Conservation (phyloP, 73 alveolate genomes). For the Uronychia setigera region DNA sequence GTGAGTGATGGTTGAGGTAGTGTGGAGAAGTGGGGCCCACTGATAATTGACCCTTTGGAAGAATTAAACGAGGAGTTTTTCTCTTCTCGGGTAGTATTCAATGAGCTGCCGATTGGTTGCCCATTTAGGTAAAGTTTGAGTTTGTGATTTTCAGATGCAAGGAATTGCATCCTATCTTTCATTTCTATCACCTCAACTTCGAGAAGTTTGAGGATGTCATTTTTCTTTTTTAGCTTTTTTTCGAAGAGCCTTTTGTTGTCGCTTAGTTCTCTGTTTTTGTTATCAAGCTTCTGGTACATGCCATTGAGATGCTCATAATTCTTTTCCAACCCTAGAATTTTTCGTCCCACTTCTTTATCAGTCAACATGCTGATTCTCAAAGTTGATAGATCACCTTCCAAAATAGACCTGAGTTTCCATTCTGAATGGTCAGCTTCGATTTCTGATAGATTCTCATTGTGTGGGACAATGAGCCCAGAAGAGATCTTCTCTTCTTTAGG, state of each 20-base stretch:
- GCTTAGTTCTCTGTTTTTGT: conserved; percentile 81
- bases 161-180: not conserved
- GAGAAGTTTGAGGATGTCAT: conserved; percentile 45
- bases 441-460: conserved; percentile 11
- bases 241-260: conserved; percentile 71
- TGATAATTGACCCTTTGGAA: too few relatives aligned
- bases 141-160: too few relatives aligned
- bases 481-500: conserved; percentile 40
- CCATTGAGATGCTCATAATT: conserved; percentile 85
- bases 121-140: too few relatives aligned
- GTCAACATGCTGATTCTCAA: conserved; percentile 32
- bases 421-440: not conserved
- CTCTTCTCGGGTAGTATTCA: too few relatives aligned
- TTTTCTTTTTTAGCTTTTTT: conserved; percentile 68
- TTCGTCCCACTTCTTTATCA: conserved; percentile 68
- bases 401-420: not conserved
- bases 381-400: conserved; percentile 2
- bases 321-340: conserved; percentile 77
- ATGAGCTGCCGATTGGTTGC: too few relatives aligned
- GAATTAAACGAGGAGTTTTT: too few relatives aligned
- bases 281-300: conserved; percentile 89
- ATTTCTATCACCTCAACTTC: conserved; percentile 3
- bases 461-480: not conserved
- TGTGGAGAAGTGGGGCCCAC: too few relatives aligned
- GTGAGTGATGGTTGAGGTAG: too few relatives aligned